Conservation (phyloP, 2,329 filamentous ascomycete genomes). For the Fusarium anthophilum region DNA sequence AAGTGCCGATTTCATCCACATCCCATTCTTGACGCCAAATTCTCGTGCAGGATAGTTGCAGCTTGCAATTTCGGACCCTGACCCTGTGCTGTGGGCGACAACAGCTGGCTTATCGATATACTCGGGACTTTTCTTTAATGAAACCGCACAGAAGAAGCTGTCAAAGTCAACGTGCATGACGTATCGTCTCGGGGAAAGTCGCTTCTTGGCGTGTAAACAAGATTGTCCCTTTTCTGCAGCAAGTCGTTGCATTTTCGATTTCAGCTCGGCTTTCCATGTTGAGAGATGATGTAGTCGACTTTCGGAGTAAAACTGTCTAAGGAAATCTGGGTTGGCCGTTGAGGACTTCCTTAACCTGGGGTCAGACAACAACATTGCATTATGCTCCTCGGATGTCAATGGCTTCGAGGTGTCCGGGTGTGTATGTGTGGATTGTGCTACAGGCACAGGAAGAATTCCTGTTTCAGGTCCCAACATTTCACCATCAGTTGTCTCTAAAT, state of each 20-base stretch:
- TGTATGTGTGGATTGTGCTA: constrained; percentile 8
- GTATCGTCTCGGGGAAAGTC: constrained; percentile 76
- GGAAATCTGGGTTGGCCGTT: constrained; percentile 90
- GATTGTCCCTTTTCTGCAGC: constrained; percentile 72
- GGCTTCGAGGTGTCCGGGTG: constrained; percentile 59
- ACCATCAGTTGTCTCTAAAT: background rate
- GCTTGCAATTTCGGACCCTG: constrained; percentile 93
- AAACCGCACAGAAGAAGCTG: constrained; percentile 97
- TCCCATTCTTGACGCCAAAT: constrained; percentile 93
- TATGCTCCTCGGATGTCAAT: constrained; percentile 92
- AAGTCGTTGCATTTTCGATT: constrained; percentile 84
- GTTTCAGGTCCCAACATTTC: background rate
- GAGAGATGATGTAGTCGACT: constrained; percentile 95
- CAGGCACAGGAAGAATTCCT: background rate
- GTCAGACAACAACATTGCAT: constrained; percentile 83
- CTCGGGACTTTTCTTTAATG: constrained; percentile 79
- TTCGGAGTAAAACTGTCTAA: constrained; percentile 94
- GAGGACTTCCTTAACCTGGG: constrained; percentile 88
- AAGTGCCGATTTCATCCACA: constrained; percentile 97
- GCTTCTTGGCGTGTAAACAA: constrained; percentile 58
- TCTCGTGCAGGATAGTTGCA: constrained; percentile 93
- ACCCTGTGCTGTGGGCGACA: constrained; percentile 86
- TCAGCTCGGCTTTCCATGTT: constrained; percentile 95
- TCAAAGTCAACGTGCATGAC: constrained; percentile 98
- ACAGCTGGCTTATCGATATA: constrained; percentile 82